A percentile compares a stretch with the other conserved stretches of the same genome.
Conservation (phyloP, 306 rosid species). For the Lathyrus aphaca region DNA sequence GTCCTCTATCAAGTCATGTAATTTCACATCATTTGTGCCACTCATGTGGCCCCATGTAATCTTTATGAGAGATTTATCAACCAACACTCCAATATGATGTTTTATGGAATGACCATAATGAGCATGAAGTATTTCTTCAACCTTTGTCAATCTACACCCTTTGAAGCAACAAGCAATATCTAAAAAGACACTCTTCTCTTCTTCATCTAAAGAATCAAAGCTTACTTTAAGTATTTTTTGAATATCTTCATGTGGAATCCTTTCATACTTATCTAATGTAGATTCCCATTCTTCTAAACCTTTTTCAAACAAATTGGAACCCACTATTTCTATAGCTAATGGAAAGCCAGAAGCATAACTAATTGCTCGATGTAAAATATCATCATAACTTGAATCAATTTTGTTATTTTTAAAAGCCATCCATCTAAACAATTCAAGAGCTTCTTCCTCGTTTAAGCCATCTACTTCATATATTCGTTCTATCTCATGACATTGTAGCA, state of each 20-base stretch:
- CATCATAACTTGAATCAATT: too few relatives aligned
- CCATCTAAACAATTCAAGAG: too few relatives aligned
- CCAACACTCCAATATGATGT: not conserved
- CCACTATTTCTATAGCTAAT: not conserved
- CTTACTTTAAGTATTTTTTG: not conserved
- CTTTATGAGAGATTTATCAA: not conserved
- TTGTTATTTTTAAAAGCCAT: too few relatives aligned
- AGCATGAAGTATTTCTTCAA: not conserved
- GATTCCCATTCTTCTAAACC: not conserved
- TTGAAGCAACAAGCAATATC: not conserved
- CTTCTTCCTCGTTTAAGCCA: too few relatives aligned
- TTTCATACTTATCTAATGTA: not conserved
- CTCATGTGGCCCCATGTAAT: too few relatives aligned
- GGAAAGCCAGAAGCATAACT: conserved; percentile 6
- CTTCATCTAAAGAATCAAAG: not conserved
- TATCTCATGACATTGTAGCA: too few relatives aligned
- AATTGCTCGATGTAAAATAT: not conserved
- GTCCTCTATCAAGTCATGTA: not conserved
- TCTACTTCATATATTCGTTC: too few relatives aligned
- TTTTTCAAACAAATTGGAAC: not conserved
- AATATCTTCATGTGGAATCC: not conserved
- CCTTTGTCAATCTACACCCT: not conserved
- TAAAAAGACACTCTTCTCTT: not conserved
- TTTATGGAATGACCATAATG: not conserved
- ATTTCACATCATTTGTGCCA: not conserved